Conservation (phyloP, 345 rosid species). For the Aquilaria sinensis region DNA sequence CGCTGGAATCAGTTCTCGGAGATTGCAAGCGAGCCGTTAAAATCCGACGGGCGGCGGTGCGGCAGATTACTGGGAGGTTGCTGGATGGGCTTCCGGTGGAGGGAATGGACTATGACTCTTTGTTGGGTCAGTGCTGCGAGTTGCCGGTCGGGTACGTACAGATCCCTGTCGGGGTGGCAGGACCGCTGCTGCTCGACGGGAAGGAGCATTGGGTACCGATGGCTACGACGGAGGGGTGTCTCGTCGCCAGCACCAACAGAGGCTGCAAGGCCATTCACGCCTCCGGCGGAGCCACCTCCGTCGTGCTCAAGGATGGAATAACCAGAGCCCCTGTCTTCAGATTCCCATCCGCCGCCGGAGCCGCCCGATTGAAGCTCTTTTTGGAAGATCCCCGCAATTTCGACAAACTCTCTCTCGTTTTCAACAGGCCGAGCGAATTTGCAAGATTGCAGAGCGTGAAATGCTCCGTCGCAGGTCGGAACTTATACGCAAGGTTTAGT, state of each 20-base stretch:
- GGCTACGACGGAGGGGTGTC: constrained; percentile 56
- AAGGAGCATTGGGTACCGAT: constrained; percentile 38
- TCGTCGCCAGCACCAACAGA: constrained; percentile 53
- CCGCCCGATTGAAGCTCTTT: constrained; percentile 33
- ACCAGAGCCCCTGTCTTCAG: constrained; percentile 47
- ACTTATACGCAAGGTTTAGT: constrained; percentile 40
- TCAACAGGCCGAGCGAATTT: constrained; percentile 56
- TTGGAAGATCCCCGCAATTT: constrained; percentile 35
- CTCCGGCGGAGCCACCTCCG: constrained; percentile 36
- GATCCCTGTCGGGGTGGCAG: constrained; percentile 56
- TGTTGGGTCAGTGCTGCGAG: constrained; percentile 57
- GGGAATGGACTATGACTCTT: constrained; percentile 41
- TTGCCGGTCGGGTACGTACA: constrained; percentile 53
- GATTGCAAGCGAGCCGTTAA: constrained; percentile 36
- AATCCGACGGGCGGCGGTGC: constrained; percentile 38
- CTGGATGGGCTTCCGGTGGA: constrained; percentile 38
- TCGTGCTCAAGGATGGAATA: constrained; percentile 35
- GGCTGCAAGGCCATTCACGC: constrained; percentile 45
- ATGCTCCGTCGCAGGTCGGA: constrained; percentile 49
- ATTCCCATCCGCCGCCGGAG: constrained; percentile 32
- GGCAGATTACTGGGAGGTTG: constrained; percentile 32
- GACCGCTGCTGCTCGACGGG: constrained; percentile 46
- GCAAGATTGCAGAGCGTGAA: constrained; percentile 35
- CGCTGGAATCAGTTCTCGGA: constrained; percentile 37
- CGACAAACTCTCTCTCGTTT: constrained; percentile 27